Evolutionary conservation across 441 rosid genomes (phyloP), one percentile per base, ranked within the genome.

Genomic region (Gossypium trilobum): DNA sequence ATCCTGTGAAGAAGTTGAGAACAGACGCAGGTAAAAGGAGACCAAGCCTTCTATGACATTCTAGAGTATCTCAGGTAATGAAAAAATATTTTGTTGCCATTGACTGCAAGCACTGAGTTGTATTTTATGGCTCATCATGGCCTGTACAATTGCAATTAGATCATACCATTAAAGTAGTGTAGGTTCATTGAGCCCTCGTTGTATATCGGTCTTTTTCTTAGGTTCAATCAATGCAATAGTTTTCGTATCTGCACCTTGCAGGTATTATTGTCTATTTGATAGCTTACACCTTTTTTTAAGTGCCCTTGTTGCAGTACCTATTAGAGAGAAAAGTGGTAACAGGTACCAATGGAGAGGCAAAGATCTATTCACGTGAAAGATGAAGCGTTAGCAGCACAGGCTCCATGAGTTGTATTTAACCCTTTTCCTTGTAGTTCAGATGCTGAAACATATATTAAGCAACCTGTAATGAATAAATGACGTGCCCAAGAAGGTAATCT

Each of bases 1-100:
- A 95, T 83, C 99, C 98, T 11, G 99, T 95, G 25, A 95, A 95
- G 89, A 87, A 96, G 82, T 75, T 90, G 82, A 91, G 99, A 77
- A 93, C 99, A 14, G 99, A 91, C 82, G 77, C 96, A 3, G 98
- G 97, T 70, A 91, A 89, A 80, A 87, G 99, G 81, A 83, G 99
- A 82, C 96, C 97, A 0, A 89, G 97, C 85, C 95, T 91, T 81
- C 80, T 84, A 63, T 95, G 87, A 88, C 65, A 66, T 59, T 57
- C 50, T 42, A 31, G 50, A 71, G 77, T 78, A 79, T 75, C 74
- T 77, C 73, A 69, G 48, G 36, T 36, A 73, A 27, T 70, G 64
- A 65, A 79, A 57, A 71, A 17, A 16, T 17, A 39, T 27, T 68
- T 76, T 74, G 76, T 68, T 71, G 81, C 70, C 66, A 29, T 73